Base-by-base conservation (phyloP, 2,329 filamentous ascomycete genomes). In the Talaromyces sp. region DNA sequence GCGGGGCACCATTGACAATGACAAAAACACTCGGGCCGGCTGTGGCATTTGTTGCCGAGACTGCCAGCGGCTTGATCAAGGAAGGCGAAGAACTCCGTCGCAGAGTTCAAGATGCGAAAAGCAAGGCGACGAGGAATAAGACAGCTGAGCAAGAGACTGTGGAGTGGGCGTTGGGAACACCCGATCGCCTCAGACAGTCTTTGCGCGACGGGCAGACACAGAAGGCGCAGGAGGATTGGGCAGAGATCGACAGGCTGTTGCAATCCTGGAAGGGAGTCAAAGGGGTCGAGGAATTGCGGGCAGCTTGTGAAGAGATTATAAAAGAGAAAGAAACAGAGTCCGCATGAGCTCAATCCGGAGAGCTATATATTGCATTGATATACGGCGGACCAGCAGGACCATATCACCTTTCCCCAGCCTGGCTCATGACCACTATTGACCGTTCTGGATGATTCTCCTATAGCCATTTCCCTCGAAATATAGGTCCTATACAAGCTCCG, bases 21-120 rank as follows among this genome's bases (percentile, higher is more conserved):
- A 79, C 80, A 13, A 81, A 79, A 66, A 80, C 77, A 4, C 66
- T 82, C 43, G 74, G 73, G 3, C 77, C 78, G 35, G 76, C 78
- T 2, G 77, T 81, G 69, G 72, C 75, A 1, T 79, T 80, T 64
- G 78, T 81, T 64, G 77, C 79, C 14, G 79, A 80, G 69, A 81
- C 78, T 39, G 79, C 77, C 16, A 73, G 73, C 14, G 68, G 73
- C 1, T 66, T 81, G 66, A 79, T 78, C 50, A 72, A 75, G 52
- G 76, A 80, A 65, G 75, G 77, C 2, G 75, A 79, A 69, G 74
- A 78, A 66, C 72, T 73, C 50, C 70, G 71, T 16, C 68, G 67
- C 47, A 70, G 68, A 58, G 74, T 74, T 37, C 72, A 69, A 48
- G 72, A 73, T 66, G 71, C 70, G 22, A 72, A 71, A 52, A 56